Base-by-base conservation (phyloP, 495 filamentous ascomycete species). In the Tuber calosporum region DNA sequence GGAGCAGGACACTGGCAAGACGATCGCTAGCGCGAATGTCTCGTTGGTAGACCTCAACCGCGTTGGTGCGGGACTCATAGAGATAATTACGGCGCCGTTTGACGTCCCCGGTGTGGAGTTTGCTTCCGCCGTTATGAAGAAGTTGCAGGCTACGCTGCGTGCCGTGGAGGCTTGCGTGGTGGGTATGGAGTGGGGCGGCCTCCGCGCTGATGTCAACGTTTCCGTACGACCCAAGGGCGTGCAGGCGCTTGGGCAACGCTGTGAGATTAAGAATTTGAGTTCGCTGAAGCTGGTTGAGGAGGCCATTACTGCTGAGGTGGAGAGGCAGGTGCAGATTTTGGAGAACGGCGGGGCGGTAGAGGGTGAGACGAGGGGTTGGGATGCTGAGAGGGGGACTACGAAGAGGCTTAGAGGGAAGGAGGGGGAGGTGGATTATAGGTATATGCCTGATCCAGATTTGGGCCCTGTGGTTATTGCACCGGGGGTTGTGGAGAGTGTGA, bases 1-100 rank as follows among this genome's bases (percentile, higher is more conserved):
- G 84, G 95, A 99, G 83, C 95, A 99, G 83, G 95, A 99, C 82
- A 99, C 95, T 13, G 95, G 93, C 67, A 98, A 97, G 82, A 97
- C 96, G 0, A 88, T 92, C 19, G 89, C 92, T 67, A 80, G 88
- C 88, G 8, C 89, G 87, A 4, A 88, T 86, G 1, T 88, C 85
- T n/a, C 89, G 92, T 87, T 96, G 74, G 84, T 99, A 42, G 95
- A 99, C 79, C 93, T 98, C 85, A 98, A 99, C 82, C 90, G 95
- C 30, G 93, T 94, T 1, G 93, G 92, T 7, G 86, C 94, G 45
- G 94, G 96, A 9, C 85, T 99, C 71, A 89, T 99, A 67, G 95
- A 99, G 84, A 93, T 99, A 72, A 98, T 99, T 78, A 97, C 95
- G 0, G 84, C 90, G 48, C 95, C 95, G 0, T 81, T 81, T 26